Conservation (phyloP, 78 protist species). For the Diacronema lutheri region DNA sequence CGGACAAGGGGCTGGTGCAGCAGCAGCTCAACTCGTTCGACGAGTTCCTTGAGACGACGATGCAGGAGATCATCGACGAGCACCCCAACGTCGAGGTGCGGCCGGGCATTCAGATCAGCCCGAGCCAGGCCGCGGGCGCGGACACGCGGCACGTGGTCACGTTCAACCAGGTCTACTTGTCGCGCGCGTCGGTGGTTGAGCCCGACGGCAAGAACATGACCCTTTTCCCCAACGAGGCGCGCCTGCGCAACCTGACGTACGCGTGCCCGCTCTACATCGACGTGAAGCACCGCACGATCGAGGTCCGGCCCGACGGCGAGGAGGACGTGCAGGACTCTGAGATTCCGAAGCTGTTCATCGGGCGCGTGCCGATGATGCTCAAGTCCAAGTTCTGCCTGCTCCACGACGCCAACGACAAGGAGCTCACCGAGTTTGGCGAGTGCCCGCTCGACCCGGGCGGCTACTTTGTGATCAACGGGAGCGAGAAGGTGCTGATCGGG, state of each 20-base stretch:
- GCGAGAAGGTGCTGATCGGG: slow-evolving; percentile 97
- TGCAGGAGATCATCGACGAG: slow-evolving; percentile 89
- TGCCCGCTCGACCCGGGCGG: slow-evolving; percentile 98
- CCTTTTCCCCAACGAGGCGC: slow-evolving; percentile 89
- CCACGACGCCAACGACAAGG: slow-evolving; percentile 28
- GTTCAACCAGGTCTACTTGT: slow-evolving; percentile 48
- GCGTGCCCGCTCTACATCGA: slow-evolving; percentile 56
- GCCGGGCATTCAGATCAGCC: neutral
- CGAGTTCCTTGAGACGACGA: slow-evolving; percentile 76
- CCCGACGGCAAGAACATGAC: neutral
- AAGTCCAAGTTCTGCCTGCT: slow-evolving; percentile 87
- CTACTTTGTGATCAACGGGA: slow-evolving; percentile 98
- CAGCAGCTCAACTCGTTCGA: slow-evolving; percentile 98
- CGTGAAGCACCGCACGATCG: slow-evolving; percentile 21
- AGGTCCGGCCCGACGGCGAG: neutral
- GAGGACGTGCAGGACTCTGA: slow-evolving; percentile 16
- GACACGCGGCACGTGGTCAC: neutral
- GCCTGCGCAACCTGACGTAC: slow-evolving; percentile 93
- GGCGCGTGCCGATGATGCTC: slow-evolving; percentile 97
- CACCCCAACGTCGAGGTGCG: neutral
- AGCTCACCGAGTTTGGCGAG: slow-evolving; percentile 83
- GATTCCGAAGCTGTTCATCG: slow-evolving; percentile 50
- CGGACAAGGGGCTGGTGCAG: slow-evolving; percentile 92
- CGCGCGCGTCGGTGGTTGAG: slow-evolving; percentile 17
- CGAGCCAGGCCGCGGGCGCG: neutral